Evolutionary conservation across 306 rosid species (phyloP).

Genomic region (Amphicarpaea edgeworthii): DNA sequence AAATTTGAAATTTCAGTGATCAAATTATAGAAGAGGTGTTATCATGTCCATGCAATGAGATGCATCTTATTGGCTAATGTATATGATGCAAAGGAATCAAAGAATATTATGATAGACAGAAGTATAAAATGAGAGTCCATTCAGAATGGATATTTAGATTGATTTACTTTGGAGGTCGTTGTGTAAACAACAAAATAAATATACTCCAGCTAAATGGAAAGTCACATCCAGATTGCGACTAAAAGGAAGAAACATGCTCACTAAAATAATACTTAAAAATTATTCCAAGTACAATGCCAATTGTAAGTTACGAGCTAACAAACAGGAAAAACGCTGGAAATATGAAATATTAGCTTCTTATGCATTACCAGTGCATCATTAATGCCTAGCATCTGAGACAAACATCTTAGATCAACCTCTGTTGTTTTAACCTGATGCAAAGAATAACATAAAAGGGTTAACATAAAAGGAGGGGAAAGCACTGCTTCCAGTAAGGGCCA

Average conservation of each 20-base stretch:
- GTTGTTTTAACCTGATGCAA: constrained; percentile 59
- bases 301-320: constrained; percentile 7
- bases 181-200: constrained; percentile 12
- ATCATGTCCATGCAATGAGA: background rate
- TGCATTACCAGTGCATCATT: constrained; percentile 60
- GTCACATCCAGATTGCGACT: constrained; percentile 31
- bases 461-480: constrained; percentile 31
- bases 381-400: constrained; percentile 55
- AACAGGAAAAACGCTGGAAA: constrained; percentile 26
- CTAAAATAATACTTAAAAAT: background rate
- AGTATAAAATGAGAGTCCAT: constrained; percentile 3
- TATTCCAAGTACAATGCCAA: constrained; percentile 9
- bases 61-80: constrained; percentile 15
- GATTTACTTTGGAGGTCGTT: background rate
- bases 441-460: constrained; percentile 35
- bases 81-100: constrained; percentile 6
- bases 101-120: background rate
- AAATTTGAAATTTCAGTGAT: background rate
- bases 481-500: constrained; percentile 34
- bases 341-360: constrained; percentile 24
- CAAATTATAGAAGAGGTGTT: constrained; percentile 13
- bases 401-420: constrained; percentile 60
- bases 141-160: background rate
- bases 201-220: background rate
- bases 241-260: constrained; percentile 37